Conservation (phyloP, 108 stramenopile species). For the Stephanodiscus triporus region DNA sequence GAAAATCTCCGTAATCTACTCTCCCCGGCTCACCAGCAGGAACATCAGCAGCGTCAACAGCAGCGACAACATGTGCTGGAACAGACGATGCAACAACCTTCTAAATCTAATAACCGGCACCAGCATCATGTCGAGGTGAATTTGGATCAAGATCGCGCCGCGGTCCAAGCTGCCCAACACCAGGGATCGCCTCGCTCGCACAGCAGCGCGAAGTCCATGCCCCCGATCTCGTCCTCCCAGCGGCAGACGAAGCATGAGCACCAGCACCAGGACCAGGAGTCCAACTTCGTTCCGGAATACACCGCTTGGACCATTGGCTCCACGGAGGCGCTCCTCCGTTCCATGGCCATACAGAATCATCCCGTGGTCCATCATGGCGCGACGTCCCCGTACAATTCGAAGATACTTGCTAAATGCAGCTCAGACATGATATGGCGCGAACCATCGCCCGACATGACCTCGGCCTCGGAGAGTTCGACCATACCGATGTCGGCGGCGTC, state of each 20-base stretch:
- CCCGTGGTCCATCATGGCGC: neutral
- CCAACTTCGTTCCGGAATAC: conserved; percentile 1
- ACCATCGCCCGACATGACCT: neutral
- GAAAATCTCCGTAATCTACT: conserved; percentile 27
- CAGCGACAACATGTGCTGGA: conserved; percentile 4
- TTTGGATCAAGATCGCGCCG: neutral
- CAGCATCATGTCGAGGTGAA: neutral
- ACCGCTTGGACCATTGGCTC: conserved; percentile 37
- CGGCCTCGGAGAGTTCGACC: neutral
- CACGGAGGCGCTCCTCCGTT: conserved; percentile 22
- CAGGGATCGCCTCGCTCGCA: conserved; percentile 39
- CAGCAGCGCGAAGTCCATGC: conserved; percentile 2
- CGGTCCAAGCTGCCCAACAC: conserved; percentile 4
- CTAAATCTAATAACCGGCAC: neutral
- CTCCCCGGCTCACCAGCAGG: conserved; percentile 5
- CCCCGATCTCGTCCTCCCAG: conserved; percentile 6
- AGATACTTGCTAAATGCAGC: conserved; percentile 11
- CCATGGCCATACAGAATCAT: neutral
- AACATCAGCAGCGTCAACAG: conserved; percentile 16
- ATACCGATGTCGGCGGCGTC: neutral
- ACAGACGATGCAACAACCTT: neutral
- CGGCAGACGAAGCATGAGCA: neutral
- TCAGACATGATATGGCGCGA: neutral
- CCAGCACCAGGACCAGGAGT: conserved; percentile 1
- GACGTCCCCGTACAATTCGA: conserved; percentile 1